phyloP scores from a whole-genome alignment of 176 grass and related monocot genomes.

The Musa troglodytarum region DNA sequence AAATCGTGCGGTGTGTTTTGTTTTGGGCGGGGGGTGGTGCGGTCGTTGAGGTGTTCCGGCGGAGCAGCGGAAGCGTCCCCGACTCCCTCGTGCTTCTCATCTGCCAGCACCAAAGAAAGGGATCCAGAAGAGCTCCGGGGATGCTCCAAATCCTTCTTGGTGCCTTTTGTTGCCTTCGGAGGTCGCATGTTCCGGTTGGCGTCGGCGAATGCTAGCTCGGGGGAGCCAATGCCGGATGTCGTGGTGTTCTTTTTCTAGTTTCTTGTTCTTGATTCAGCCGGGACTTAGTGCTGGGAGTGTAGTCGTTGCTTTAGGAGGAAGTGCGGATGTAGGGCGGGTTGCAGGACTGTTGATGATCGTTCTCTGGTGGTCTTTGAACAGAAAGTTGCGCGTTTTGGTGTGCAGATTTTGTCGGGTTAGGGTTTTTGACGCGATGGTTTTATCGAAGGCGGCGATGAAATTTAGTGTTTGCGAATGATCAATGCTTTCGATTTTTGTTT shows the following conservation, averaged over 20 bases:
- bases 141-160: neutral
- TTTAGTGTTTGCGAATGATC: neutral
- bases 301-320: neutral
- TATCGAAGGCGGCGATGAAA: too few relatives aligned
- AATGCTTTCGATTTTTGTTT: neutral
- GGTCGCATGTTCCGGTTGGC: neutral
- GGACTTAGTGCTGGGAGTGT: neutral
- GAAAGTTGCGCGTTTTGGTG: neutral
- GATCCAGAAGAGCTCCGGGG: neutral
- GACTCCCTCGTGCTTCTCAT: neutral
- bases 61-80: neutral
- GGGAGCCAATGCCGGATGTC: constrained; percentile 1
- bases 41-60: neutral
- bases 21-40: too few relatives aligned
- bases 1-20: neutral
- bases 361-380: neutral
- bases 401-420: neutral
- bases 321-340: neutral
- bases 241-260: neutral
- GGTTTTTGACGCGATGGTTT: neutral
- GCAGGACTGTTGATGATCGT: neutral
- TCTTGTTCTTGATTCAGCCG: neutral
- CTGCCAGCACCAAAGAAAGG: constrained; percentile 1
- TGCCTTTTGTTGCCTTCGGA: neutral
- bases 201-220: neutral